phyloP scores from a whole-genome alignment of 306 rosid genomes.

The Rosa rugosa region DNA sequence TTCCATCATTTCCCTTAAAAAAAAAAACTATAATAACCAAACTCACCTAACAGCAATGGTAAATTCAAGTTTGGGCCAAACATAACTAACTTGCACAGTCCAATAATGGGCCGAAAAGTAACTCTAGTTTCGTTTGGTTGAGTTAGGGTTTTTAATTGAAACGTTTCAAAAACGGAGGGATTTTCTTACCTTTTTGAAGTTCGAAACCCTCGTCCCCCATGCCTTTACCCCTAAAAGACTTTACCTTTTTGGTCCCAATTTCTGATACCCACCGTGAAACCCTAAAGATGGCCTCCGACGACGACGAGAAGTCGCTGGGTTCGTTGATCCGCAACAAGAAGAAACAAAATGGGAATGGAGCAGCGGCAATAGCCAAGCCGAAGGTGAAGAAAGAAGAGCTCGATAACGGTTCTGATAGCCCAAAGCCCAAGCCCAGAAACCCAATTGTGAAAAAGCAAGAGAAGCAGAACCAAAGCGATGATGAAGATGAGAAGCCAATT shows the following conservation, averaged over 20 bases:
- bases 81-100: too few species aligned
- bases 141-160: conserved; percentile 3
- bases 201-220: neutral
- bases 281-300: conserved; percentile 26
- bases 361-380: neutral
- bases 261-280: conserved; percentile 24
- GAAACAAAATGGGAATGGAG: conserved; percentile 31
- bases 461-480: neutral
- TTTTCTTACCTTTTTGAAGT: neutral
- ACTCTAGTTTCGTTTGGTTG: neutral
- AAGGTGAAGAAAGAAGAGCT: conserved; percentile 7
- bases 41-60: too few species aligned
- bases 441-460: conserved; percentile 7
- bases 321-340: conserved; percentile 31
- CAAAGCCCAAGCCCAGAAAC: neutral
- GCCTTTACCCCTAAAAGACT: neutral
- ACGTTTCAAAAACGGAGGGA: conserved; percentile 6
- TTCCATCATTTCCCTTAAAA: too few species aligned
- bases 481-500: conserved; percentile 7
- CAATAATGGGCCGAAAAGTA: neutral
- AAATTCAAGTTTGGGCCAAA: too few species aligned
- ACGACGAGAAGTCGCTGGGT: conserved; percentile 32
- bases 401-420: neutral
- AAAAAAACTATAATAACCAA: too few species aligned
- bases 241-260: neutral